These are phyloP conservation scores for Trichosporon ovoides DNA, from an alignment of 1,284 basidiomycete genomes.

Conservation along the genomic window DNA sequence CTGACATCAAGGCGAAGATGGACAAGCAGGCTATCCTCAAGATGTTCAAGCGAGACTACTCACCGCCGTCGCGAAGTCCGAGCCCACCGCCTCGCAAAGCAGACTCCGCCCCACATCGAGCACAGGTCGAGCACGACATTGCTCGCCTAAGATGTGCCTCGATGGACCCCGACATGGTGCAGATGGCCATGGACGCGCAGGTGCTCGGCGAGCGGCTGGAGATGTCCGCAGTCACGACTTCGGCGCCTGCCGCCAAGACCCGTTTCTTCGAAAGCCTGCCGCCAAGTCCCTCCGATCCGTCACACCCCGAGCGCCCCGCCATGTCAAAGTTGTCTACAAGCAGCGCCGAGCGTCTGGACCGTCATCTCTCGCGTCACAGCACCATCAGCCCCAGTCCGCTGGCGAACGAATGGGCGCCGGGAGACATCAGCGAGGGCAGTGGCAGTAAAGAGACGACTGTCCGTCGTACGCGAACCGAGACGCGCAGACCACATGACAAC, in stretches of 20 bases:
- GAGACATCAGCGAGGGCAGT: slow-evolving; percentile 17
- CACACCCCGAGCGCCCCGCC: not conserved
- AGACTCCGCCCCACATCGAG: slow-evolving; percentile 25
- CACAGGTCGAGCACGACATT: slow-evolving; percentile 40
- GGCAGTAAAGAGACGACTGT: not conserved
- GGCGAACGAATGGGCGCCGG: slow-evolving; percentile 36
- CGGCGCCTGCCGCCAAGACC: slow-evolving; percentile 39
- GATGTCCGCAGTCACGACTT: slow-evolving; percentile 12
- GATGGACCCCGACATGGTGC: slow-evolving; percentile 29
- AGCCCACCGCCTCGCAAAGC: slow-evolving; percentile 30
- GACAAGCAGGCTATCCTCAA: slow-evolving; percentile 33
- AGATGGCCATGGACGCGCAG: slow-evolving; percentile 17
- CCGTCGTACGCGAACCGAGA: slow-evolving; percentile 17
- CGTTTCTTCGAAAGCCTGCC: slow-evolving; percentile 32
- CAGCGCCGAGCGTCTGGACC: slow-evolving; percentile 9
- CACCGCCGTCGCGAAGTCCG: slow-evolving; percentile 42
- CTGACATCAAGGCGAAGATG: slow-evolving; percentile 2
- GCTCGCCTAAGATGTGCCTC: slow-evolving; percentile 40
- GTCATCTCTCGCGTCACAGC: slow-evolving; percentile 22
- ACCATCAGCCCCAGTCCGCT: slow-evolving; percentile 42
- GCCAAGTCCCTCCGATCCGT: not conserved
- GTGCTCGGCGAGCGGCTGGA: slow-evolving; percentile 20
- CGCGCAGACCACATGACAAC: not conserved
- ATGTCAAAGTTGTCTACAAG: not conserved
- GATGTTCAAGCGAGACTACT: slow-evolving; percentile 41